Evolutionary conservation across 140 eudicot species (phyloP), one percentile per base, ranked within the genome.

Genomic region (Bidens hawaiensis): DNA sequence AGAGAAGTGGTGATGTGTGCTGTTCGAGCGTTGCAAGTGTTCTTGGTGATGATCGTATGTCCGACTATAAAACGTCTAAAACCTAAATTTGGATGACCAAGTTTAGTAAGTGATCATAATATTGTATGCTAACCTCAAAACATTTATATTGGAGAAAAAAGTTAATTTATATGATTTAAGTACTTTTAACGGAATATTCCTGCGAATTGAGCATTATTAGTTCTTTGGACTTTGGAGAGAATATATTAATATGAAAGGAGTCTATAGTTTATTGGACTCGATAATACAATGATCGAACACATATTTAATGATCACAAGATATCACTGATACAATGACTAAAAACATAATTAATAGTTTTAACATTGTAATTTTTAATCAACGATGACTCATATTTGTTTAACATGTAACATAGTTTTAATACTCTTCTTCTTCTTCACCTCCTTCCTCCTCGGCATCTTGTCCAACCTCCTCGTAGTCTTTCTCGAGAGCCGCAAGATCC

Each of bases 401-500:
- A 54, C 22, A 52, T 25, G 12, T 25, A 54, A 2, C 22, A n/a
- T 25, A 1, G 16, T 26, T 9, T 72, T 61, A 79, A 33, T 76
- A 62, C 16, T 76, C 87, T 14, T 80, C 95, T 9, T 24, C 90
- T 69, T 18, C 58, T 26, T 75, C 79, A 4, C 72, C 90, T n/a
- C 67, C 94, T 2, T 82, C 89, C 24, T 78, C 94, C 5, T 26
- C 87, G 0, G 73, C 89, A 68, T 86, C 95, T 18, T 70, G 84
- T 3, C 84, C 95, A 18, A 82, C 95, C 70, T 86, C 90, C 67
- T 86, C 87, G 9, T 82, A 86, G 54, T 85, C 93, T 46, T 81
- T 81, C 77, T 86, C 89, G 25, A 85, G 89, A 12, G 95, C 87
- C 11, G 95, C 95, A 63, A 79, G 84, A 82, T 85, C 95, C 67